phyloP scores from a whole-genome alignment of 1,284 basidiomycete species.

The Puccinia coronata region DNA sequence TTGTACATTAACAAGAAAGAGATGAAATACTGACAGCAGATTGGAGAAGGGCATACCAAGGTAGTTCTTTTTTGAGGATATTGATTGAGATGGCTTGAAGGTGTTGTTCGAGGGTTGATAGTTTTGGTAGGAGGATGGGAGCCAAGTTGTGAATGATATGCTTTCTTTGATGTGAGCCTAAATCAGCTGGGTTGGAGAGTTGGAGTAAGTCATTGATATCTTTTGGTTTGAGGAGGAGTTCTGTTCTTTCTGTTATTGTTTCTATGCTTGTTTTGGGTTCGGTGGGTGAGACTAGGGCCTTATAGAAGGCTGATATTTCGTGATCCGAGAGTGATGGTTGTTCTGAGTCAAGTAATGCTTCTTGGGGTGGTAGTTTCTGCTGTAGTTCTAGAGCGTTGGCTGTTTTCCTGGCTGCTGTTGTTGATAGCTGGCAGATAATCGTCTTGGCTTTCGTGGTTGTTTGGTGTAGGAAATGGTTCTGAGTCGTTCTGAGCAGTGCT shows the following conservation, averaged over 20 bases:
- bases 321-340: neutral
- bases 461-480: neutral
- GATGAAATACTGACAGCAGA: slow-evolving; percentile 27
- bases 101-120: neutral
- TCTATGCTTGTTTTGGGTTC: neutral
- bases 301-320: slow-evolving; percentile 28
- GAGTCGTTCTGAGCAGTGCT: neutral
- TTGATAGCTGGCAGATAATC: neutral
- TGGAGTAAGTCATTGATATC: slow-evolving; percentile 2
- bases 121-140: slow-evolving; percentile 14
- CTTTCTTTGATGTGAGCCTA: neutral
- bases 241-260: neutral
- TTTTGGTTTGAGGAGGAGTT: slow-evolving; percentile 1
- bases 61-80: slow-evolving; percentile 18
- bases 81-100: slow-evolving; percentile 4
- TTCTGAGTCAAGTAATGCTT: slow-evolving; percentile 1
- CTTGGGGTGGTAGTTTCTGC: neutral
- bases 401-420: neutral
- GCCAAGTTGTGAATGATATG: slow-evolving; percentile 14
- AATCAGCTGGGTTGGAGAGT: neutral
- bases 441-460: neutral
- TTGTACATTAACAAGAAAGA: neutral
- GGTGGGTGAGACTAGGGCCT: slow-evolving; percentile 22
- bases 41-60: slow-evolving; percentile 30
- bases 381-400: neutral